Base-by-base conservation (phyloP, 208 protist genomes). In the Leishmania gerbilli region DNA sequence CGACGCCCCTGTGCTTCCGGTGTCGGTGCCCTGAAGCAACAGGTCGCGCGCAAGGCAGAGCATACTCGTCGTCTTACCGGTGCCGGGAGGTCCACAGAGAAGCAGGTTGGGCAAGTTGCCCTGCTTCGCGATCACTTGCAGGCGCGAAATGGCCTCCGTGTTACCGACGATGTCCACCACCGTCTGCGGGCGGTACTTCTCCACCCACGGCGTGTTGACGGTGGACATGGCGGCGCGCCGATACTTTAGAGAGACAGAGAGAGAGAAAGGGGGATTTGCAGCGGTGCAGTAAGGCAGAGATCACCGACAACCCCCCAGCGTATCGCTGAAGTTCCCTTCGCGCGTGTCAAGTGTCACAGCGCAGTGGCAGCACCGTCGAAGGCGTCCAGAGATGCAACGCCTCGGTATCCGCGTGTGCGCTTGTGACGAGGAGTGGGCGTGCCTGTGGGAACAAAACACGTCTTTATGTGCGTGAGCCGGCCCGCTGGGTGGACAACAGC, bases 51-150 rank as follows among this genome's bases (percentile, higher is more conserved):
- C 99, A 17, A 99, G 89, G 77, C 98, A 99, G 34, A 99, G 85
- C 76, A 99, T 97, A 83, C 96, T 99, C 9, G 99, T 99, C 7
- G 99, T 99, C 93, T 99, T 99, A 49, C 97, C 97, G 0, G 96
- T 99, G 17, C 97, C 97, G 19, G 95, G 95, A 31, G 96, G 96
- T 8, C 95, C 99, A 51, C 98, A 96, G 3, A 99, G 87, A 45
- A 99, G 97, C 53, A 99, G 74, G 89, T 99, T 99, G 0, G 99
- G 99, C 83, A 99, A 93, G 89, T 99, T 99, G 17, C 99, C 98
- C 79, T 99, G 93, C 65, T 90, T 71, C 13, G 99, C 93, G 58
- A 99, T 99, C 11, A 99, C 93, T 83, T 96, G 83, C 64, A 99
- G 89, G 3, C 99, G 89, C 0, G 87, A 89, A 27, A 99, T 96